These are phyloP conservation scores for Neocatenulostroma microsporum DNA, from an alignment of 2,329 filamentous ascomycete species.

Conservation along the genomic window DNA sequence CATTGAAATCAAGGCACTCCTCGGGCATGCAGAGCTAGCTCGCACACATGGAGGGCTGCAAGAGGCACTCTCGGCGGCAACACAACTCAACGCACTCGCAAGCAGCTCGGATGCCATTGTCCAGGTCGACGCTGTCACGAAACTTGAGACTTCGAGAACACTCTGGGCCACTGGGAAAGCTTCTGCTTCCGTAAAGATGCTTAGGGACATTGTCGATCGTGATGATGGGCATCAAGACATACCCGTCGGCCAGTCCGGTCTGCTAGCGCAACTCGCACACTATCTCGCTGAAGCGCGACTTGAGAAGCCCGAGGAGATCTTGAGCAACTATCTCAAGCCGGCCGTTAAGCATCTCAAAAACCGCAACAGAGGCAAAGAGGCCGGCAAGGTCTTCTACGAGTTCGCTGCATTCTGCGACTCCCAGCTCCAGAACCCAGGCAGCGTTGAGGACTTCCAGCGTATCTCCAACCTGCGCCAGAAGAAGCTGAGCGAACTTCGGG, in stretches of 20 bases:
- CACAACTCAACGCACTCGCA: constrained; percentile 73
- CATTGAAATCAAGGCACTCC: constrained; percentile 67
- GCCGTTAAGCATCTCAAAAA: constrained; percentile 75
- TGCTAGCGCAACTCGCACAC: constrained; percentile 80
- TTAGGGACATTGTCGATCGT: constrained; percentile 62
- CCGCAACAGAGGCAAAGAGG: constrained; percentile 59
- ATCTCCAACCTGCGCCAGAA: constrained; percentile 70
- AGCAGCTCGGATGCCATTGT: constrained; percentile 60
- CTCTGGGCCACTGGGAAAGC: constrained; percentile 93
- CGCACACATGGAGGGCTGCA: constrained; percentile 75
- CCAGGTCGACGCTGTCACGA: constrained; percentile 66
- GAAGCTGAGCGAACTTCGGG: constrained; percentile 71
- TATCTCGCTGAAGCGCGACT: constrained; percentile 83
- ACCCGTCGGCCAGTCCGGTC: constrained; percentile 62
- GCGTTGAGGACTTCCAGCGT: constrained; percentile 73
- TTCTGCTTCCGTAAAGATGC: constrained; percentile 78
- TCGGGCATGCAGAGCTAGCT: constrained; percentile 66
- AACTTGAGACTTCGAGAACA: constrained; percentile 77
- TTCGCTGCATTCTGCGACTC: constrained; percentile 94
- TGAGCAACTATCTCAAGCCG: constrained; percentile 74
- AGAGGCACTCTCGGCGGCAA: constrained; percentile 78
- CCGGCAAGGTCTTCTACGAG: constrained; percentile 84
- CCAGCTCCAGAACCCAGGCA: constrained; percentile 80
- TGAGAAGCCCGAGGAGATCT: constrained; percentile 84
- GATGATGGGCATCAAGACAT: constrained; percentile 61